Evolutionary conservation across 164 flowering plant genomes (phyloP), one percentile per base, ranked within the genome.

Genomic region (grape (Vitis vinifera)): DNA sequence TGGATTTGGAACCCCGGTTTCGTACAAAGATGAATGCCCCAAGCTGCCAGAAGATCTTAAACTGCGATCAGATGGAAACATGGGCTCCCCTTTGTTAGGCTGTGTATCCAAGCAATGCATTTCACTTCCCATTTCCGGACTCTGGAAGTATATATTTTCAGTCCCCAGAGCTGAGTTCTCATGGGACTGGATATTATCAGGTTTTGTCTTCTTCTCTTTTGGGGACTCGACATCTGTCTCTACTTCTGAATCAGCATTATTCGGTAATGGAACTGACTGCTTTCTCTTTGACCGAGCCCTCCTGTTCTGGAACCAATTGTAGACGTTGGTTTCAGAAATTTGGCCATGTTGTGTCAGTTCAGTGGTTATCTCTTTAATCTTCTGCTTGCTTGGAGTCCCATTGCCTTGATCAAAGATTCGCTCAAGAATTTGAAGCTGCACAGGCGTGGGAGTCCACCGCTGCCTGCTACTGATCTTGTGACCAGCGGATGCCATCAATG

Each of bases 281-380:
- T 93, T 93, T 69, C 98, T 71, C 65, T 93, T 93, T 12, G 98
- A 93, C n/a, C 98, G 75, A 47, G 98, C 98, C 27, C 97, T 85
- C 76, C 98, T 83, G 78, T 93, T 93, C 68, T 93, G 98, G 69
- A 93, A 93, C 98, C 98, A 93, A 70, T 93, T 93, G 65, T 91
- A 93, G 58, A 93, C 98, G 81, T 93, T 93, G 16, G 97, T 86
- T 65, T 93, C 98, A 51, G 93, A 87, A 74, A 93, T 91, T 59
- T 85, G 94, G 16, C 97, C 98, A 62, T 93, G 98, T 69, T 91
- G 95, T n/a, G 85, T 79, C 68, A 93, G 84, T 63, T 91, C 92
- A 44, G 80, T 59, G 9, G 97, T 81, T 69, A 80, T 77, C 57
- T 80, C 83, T 68, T 80, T 80, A 67, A 80, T 80, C 76, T 80